phyloP scores from a whole-genome alignment of 169 alveolate species.

The Hepatocystis sp. region DNA sequence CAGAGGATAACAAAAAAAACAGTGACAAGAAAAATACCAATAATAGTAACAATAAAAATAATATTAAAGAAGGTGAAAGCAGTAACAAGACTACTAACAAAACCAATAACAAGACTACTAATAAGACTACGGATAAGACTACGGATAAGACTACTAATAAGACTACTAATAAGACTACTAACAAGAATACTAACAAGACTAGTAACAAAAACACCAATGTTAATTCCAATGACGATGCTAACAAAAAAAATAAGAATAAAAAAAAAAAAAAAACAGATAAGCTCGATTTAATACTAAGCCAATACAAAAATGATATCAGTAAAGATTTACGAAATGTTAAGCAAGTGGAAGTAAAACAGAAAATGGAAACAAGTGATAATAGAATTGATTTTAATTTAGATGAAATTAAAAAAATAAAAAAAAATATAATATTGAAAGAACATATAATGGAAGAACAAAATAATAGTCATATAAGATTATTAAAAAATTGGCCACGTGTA shows the following conservation, averaged over 20 bases:
- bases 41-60: too few relatives aligned
- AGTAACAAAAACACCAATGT: background rate
- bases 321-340: background rate
- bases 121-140: too few relatives aligned
- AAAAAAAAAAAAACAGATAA: constrained; percentile 47
- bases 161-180: too few relatives aligned
- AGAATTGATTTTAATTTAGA: constrained; percentile 14
- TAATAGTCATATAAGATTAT: constrained; percentile 79
- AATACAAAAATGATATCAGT: constrained; percentile 35
- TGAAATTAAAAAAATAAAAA: constrained; percentile 48
- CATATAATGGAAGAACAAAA: constrained; percentile 80
- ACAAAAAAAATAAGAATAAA: constrained; percentile 15
- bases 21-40: too few relatives aligned
- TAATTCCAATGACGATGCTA: background rate
- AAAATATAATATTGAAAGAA: constrained; percentile 30
- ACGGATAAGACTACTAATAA: too few relatives aligned
- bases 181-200: too few relatives aligned
- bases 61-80: too few relatives aligned
- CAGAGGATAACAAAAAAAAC: background rate
- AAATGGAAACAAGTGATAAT: constrained; percentile 31
- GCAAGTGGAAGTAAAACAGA: constrained; percentile 22
- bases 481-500: constrained; percentile 83
- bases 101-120: too few relatives aligned
- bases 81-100: too few relatives aligned
- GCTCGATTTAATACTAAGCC: constrained; percentile 34